Conservation (phyloP, 345 rosid species). For the Chamaenerion angustifolium region DNA sequence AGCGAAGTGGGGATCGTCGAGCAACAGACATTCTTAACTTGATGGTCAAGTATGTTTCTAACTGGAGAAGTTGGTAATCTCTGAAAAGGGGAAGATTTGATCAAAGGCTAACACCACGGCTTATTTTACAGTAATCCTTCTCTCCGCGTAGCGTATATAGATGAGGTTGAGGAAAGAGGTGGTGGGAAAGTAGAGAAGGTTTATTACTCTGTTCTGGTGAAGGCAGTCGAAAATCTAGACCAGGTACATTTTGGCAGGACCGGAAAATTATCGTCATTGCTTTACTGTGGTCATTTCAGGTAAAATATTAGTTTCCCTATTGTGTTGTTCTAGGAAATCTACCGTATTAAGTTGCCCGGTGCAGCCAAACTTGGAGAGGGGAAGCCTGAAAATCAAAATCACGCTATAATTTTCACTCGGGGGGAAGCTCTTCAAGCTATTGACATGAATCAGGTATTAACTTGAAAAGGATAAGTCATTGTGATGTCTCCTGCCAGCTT, state of each 20-base stretch:
- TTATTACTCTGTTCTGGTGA: conserved; percentile 81
- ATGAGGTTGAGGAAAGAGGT: conserved; percentile 82
- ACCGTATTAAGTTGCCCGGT: conserved; percentile 48
- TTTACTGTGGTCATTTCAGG: too few relatives aligned
- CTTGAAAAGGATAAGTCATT: too few relatives aligned
- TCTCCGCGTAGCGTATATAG: conserved; percentile 93
- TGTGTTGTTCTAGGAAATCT: conserved; percentile 21
- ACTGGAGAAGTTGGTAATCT: background rate
- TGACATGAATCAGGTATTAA: conserved; percentile 48
- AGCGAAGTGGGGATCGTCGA: conserved; percentile 65
- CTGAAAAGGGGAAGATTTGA: background rate
- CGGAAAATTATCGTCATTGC: too few relatives aligned
- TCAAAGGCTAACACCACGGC: background rate
- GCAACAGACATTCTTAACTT: conserved; percentile 86
- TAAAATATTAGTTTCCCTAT: too few relatives aligned
- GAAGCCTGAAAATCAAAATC: conserved; percentile 58
- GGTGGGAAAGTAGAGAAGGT: conserved; percentile 52
- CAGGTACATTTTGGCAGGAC: conserved; percentile 34
- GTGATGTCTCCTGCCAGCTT: too few relatives aligned
- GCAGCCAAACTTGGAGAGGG: conserved; percentile 45
- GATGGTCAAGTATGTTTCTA: conserved; percentile 52
- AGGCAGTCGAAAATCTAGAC: conserved; percentile 78
- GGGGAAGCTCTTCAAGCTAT: conserved; percentile 53
- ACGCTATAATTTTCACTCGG: conserved; percentile 45
- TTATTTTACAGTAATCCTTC: conserved; percentile 65